A percentile compares a stretch with the other conserved stretches of the same genome.
These are phyloP conservation scores for Trichoderma harzianum DNA, from an alignment of 2,329 filamentous ascomycete genomes.

Conservation along the genomic window DNA sequence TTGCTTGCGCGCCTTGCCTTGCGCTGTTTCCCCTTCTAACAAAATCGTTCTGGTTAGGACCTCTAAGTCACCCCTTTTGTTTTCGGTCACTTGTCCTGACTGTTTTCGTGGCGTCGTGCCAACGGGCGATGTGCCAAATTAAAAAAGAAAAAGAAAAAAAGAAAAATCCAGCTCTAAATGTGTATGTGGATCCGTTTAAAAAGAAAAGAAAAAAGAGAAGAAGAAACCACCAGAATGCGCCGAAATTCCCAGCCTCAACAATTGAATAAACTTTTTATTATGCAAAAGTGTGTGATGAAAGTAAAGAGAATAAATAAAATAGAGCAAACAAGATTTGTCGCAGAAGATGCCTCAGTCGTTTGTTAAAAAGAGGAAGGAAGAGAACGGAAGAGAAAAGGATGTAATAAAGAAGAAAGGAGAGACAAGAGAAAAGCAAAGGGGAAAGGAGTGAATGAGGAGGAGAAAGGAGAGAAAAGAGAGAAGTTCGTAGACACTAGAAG, in stretches of 20 bases:
- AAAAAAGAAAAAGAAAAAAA: not conserved
- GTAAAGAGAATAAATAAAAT: not conserved
- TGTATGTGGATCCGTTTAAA: not conserved
- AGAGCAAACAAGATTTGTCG: not conserved
- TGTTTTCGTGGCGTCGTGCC: not conserved
- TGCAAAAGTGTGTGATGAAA: not conserved
- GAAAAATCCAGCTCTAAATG: not conserved
- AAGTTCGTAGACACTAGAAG: slow-evolving; percentile 28
- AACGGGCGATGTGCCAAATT: not conserved
- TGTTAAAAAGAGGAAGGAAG: not conserved
- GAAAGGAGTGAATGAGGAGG: not conserved
- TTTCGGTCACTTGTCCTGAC: not conserved
- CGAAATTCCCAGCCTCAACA: not conserved
- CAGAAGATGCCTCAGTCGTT: not conserved
- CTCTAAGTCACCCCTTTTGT: not conserved
- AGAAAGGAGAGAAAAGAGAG: not conserved
- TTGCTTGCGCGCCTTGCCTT: not conserved
- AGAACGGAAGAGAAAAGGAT: not conserved
- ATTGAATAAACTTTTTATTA: not conserved
- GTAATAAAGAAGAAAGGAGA: not conserved
- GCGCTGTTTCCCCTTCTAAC: not conserved
- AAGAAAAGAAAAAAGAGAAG: not conserved
- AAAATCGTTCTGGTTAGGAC: not conserved
- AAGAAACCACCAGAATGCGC: not conserved
- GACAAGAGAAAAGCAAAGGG: not conserved